Evolutionary conservation across 139 green algal genomes (phyloP).

Genomic region (Yamagishiella unicocca): DNA sequence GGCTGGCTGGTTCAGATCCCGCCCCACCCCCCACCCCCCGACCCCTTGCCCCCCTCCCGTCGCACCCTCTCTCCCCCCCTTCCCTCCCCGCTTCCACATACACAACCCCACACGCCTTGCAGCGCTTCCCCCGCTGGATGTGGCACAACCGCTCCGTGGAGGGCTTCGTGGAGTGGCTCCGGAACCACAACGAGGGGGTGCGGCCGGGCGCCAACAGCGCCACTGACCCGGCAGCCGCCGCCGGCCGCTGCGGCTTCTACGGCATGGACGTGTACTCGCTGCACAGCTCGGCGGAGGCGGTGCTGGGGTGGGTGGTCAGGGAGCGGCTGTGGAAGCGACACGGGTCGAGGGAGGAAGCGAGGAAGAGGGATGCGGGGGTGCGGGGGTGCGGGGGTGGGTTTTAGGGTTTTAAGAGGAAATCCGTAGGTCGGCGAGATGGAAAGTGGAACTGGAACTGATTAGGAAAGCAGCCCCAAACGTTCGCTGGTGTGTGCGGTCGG

Average conservation of each 20-base stretch:
- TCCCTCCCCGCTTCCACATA: neutral
- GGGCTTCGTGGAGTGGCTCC: constrained; percentile 65
- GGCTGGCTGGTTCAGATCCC: too few relatives aligned
- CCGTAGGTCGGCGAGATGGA: too few relatives aligned
- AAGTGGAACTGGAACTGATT: neutral
- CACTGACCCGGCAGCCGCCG: neutral
- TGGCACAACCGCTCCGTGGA: constrained; percentile 72
- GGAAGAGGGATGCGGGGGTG: neutral
- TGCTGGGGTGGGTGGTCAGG: constrained; percentile 53
- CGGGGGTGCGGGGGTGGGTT: too few relatives aligned
- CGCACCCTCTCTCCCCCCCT: neutral
- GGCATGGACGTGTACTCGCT: constrained; percentile 75
- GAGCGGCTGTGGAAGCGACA: neutral
- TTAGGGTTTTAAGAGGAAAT: neutral
- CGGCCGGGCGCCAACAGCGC: neutral
- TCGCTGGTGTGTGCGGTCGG: too few relatives aligned
- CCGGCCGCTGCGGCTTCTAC: constrained; percentile 55
- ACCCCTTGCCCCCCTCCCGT: too few relatives aligned
- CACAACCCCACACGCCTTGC: neutral
- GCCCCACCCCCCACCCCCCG: too few relatives aligned
- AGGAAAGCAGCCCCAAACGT: too few relatives aligned
- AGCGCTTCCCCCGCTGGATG: constrained; percentile 76
- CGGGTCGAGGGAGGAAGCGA: neutral
- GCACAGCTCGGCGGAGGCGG: constrained; percentile 47
- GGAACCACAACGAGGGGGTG: constrained; percentile 53